Base-by-base conservation (phyloP, 2,329 filamentous ascomycete species). In the Neodidymelliopsis sp. region DNA sequence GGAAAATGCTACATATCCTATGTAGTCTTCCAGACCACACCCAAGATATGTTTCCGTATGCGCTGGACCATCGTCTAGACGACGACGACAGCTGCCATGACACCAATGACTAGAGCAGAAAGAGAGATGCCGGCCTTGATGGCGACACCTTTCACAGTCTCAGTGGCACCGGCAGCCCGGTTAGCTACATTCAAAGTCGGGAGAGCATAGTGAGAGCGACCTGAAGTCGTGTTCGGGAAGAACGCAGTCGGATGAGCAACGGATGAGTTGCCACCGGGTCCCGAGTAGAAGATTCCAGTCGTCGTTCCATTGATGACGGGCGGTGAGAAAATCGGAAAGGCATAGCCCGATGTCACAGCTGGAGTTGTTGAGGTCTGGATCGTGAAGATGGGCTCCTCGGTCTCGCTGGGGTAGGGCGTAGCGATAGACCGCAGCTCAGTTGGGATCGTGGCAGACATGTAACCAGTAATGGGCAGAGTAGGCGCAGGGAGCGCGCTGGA, bases 101-200 rank as follows among this genome's bases (percentile, higher is more conserved):
- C 13, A 10, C 56, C 33, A 9, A 55, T 16, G 27, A 47, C 39
- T 3, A 59, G 38, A 6, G 47, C 27, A 6, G 28, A 30, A 16
- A 54, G 39, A 12, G 56, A 46, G 2, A 49, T 31, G 12, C 25
- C 31, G 27, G 20, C 40, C 8, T 50, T 43, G 9, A 25, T 40
- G 27, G 48, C 50, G 19, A 37, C 23, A 15, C 48, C 35, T 15
- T 42, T 56, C 16, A 7, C 22, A 13, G 13, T 38, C 23, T n/a
- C 18, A 2, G 37, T 34, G 24, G 37, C 27, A 18, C 47, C 28
- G 4, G 23, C 38, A 12, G 45, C 35, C 15, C 42, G 45, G 27
- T 49, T 42, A 15, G 16, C 43, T n/a, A 53, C 12, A 12, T 53
- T 57, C 25, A 49, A 7, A 27, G 52, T 60, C 7, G 56, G 54